Evolutionary conservation across 345 rosid genomes (phyloP), one percentile per base, ranked within the genome.

Genomic region (Nasturtium officinale): DNA sequence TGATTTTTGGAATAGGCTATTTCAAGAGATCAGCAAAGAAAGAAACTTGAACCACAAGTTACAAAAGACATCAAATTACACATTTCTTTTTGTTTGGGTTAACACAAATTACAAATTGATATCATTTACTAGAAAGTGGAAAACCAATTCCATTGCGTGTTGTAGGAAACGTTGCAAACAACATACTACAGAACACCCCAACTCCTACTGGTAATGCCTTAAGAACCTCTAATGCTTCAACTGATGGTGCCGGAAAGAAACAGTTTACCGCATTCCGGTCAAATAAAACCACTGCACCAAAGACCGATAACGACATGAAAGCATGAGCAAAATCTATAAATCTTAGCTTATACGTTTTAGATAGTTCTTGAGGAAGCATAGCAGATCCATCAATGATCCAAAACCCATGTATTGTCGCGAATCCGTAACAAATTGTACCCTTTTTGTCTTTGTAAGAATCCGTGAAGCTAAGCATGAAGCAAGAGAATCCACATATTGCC

Each of bases 101-200:
- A 18, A 8, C 23, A 6, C n/a, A n/a, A n/a, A n/a, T n/a, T n/a
- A 67, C n/a, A 43, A 6, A 81, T 29, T 54, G 30, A 35, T 17
- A 55, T 83, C 61, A 85, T 77, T 60, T 73, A 35, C 78, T 21
- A 15, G 96, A 67, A 66, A 84, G 67, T 12, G 98, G 96, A 48
- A 95, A 91, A 40, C 99, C 99, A 66, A 95, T 83, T 42, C 99
- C 97, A 60, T 90, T 93, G 66, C 99, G 96, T 60, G 72, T 78
- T 29, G 94, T 90, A 0, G 99, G 99, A 59, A 95, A 95, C 28
- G 80, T 82, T 30, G 86, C 86, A 62, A 91, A 95, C 80, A 91
- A 64, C 97, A 91, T 85, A 66, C 94, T 90, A 63, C 92, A 83
- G 12, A 90, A 54, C 37, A 80, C 83, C 0, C 98, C 99, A 15